These are phyloP conservation scores for Gonapodya sp. DNA, from an alignment of 192 early-diverging fungal genomes.

Conservation along the genomic window DNA sequence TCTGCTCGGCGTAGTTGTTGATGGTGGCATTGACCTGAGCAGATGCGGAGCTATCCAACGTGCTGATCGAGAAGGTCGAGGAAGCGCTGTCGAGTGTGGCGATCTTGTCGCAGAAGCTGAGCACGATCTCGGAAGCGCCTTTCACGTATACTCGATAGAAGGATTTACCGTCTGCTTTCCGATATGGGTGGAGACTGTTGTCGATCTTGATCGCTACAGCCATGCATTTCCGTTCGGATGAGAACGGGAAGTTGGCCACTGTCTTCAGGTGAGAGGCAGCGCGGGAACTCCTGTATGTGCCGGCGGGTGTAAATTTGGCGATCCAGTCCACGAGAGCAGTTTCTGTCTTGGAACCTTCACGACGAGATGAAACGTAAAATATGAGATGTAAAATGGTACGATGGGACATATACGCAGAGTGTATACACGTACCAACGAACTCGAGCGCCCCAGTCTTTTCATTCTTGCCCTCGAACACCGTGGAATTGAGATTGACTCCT, in stretches of 20 bases:
- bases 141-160: slow-evolving; percentile 78
- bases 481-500: slow-evolving; percentile 57
- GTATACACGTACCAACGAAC: slow-evolving; percentile 1
- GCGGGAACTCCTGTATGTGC: slow-evolving; percentile 54
- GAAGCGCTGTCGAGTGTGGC: slow-evolving; percentile 14
- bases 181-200: slow-evolving; percentile 1
- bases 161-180: slow-evolving; percentile 22
- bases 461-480: slow-evolving; percentile 46
- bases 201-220: slow-evolving; percentile 57
- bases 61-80: slow-evolving; percentile 16
- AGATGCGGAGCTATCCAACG: slow-evolving; percentile 13
- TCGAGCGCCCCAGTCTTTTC: background rate
- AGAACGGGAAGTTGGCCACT: slow-evolving; percentile 81
- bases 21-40: slow-evolving; percentile 41
- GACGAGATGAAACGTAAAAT: slow-evolving; percentile 10
- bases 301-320: slow-evolving; percentile 28
- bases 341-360: slow-evolving; percentile 93
- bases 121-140: slow-evolving; percentile 84
- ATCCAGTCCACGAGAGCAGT: slow-evolving; percentile 80
- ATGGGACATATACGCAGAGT: slow-evolving; percentile 12
- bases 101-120: slow-evolving; percentile 41
- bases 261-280: slow-evolving; percentile 42
- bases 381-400: slow-evolving; percentile 16
- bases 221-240: slow-evolving; percentile 89
- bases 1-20: slow-evolving; percentile 60